Evolutionary conservation across 1,284 basidiomycete species (phyloP), one percentile per base, ranked within the genome.

Genomic region (Ustilago hordei): DNA sequence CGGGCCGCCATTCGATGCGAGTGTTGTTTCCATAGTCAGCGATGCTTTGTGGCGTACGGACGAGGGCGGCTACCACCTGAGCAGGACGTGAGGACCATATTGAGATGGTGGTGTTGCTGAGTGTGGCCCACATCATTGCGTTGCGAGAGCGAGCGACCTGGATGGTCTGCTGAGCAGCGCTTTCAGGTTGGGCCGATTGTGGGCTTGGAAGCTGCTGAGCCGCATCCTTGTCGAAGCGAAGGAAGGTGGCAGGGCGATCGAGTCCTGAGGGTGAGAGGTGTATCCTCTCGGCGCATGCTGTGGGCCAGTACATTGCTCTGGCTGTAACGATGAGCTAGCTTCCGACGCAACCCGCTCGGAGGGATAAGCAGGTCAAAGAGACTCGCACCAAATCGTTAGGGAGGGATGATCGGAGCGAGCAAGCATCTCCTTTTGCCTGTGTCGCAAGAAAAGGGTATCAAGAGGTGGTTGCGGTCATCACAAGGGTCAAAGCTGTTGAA

Each of bases 261-360:
- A 78, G 69, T 45, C 81, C 82, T 12, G 78, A 77, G 9, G 81
- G 76, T 8, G 79, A 77, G 45, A 81, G 72, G 53, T 79, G 75
- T 23, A 83, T 69, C 54, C 83, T 68, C 58, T 80, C 71, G 50
- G 83, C 82, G 52, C 75, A 79, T 35, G 78, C 75, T 8, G 75
- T 81, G 19, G 84, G 84, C 84, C 84, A 85, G 53, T 85, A 85
- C 84, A 85, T 85, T 39, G 38, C 23, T 28, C 23, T 39, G 48
- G 11, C 28, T 6, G 31, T 12, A 8, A 28, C 31, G 6, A 12
- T 28, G 28, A 6, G 23, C 2, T 7, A 6, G 28, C 48, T 32
- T 15, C 23, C 23, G 23, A 28, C 23, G 23, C 23, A 23, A 23
- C 23, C 23, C 23, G 23, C 23, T 28, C 23, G 23, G 23, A 28